Base-by-base conservation (phyloP, 2,329 filamentous ascomycete genomes). In the Aspergillus versicolor region DNA sequence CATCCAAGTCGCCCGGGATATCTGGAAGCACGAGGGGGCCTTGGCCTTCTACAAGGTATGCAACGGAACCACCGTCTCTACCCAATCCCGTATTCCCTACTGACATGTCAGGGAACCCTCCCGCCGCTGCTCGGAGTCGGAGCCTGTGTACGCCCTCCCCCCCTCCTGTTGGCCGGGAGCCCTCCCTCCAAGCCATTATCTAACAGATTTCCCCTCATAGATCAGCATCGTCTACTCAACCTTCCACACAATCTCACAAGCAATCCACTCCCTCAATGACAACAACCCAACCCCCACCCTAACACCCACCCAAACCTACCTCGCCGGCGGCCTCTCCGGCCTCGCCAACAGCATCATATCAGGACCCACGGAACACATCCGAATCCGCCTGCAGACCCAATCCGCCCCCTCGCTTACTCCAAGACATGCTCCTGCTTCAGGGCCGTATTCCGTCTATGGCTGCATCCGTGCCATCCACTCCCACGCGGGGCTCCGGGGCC, bases 41-140 rank as follows among this genome's bases (percentile, higher is more conserved):
- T 78, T 90, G 8, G 92, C 93, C 54, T 97, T 97, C 81, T 97
- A 97, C 85, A 97, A 56, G 48, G 61, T 56, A 54, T 7, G 24
- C n/a, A n/a, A n/a, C n/a, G n/a, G n/a, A n/a, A n/a, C n/a, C n/a
- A n/a, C n/a, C n/a, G n/a, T n/a, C n/a, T n/a, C n/a, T n/a, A n/a
- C n/a, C n/a, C n/a, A n/a, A n/a, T n/a, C n/a, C n/a, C n/a, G n/a
- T n/a, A n/a, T n/a, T n/a, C n/a, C n/a, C n/a, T n/a, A 24, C 42
- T 45, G 42, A 45, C 12, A 21, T 42, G n/a, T 7, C n/a, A 97
- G 78, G 93, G 93, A 66, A 96, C 93, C 0, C 82, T 97, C 42
- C 96, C 92, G 1, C 93, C 93, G 0, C 82, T 97, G 44, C 83
- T 97, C 54, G 93, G 93, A 58, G 96, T 97, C 70, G 93, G 93